Percentiles rank a stretch among this genome's conserved stretches.
These are phyloP conservation scores for Penicillium canariense DNA, from an alignment of 495 filamentous ascomycete genomes.

Conservation along the genomic window DNA sequence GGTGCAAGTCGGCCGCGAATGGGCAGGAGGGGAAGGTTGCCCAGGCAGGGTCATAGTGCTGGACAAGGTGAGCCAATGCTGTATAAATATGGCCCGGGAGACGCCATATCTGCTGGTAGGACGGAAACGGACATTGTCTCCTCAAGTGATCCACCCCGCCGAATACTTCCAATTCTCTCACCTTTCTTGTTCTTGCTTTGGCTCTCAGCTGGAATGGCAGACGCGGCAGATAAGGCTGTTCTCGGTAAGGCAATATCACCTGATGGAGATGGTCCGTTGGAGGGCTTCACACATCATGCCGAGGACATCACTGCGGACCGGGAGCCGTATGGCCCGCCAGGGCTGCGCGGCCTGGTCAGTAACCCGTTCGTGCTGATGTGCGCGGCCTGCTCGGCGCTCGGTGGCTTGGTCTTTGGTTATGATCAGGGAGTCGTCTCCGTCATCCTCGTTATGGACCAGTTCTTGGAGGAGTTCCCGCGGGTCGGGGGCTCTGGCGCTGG, in stretches of 20 bases:
- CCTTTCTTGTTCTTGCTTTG: background rate
- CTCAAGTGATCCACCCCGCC: background rate
- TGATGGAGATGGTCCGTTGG: constrained; percentile 13
- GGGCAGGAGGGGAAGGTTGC: background rate
- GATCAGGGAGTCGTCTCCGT: constrained; percentile 57
- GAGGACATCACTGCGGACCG: constrained; percentile 37
- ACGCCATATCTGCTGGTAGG: background rate
- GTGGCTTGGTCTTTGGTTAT: constrained; percentile 58
- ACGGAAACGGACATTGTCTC: background rate
- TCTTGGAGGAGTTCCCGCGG: constrained; percentile 48
- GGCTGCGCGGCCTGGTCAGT: constrained; percentile 47
- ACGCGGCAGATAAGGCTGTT: constrained; percentile 2
- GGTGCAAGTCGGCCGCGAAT: background rate
- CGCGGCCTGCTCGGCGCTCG: constrained; percentile 54
- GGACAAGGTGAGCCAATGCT: background rate
- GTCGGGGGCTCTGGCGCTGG: constrained; percentile 47
- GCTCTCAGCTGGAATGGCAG: constrained; percentile 11
- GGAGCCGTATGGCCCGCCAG: constrained; percentile 46
- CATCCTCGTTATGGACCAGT: constrained; percentile 57
- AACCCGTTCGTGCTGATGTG: constrained; percentile 52
- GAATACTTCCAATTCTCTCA: background rate
- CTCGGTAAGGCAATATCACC: constrained; percentile 18
- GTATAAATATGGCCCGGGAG: constrained; percentile 1
- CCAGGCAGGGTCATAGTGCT: background rate
- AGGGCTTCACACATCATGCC: constrained; percentile 43